phyloP scores from a whole-genome alignment of 2,329 filamentous ascomycete genomes.

The Zopfia rhizophila region DNA sequence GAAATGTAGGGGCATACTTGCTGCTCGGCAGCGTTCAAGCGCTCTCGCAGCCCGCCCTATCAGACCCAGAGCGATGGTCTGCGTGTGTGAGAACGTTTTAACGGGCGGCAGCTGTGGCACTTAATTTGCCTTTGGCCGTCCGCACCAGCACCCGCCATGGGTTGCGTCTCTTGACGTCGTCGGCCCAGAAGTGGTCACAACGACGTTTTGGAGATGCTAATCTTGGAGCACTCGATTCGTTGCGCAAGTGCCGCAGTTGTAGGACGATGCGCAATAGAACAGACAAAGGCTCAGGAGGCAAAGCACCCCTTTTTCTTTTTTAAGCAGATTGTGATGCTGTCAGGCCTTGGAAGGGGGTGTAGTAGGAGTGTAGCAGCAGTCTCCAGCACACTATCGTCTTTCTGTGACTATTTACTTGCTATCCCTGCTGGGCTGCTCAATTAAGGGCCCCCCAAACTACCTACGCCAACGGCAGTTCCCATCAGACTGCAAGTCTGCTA shows the following conservation, averaged over 20 bases:
- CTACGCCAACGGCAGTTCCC: constrained; percentile 49
- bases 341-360: constrained; percentile 3
- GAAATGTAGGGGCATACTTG: constrained; percentile 10
- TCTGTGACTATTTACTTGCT: constrained; percentile 24
- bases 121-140: constrained; percentile 32
- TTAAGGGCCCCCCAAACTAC: constrained; percentile 47
- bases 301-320: constrained; percentile 6
- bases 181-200: constrained; percentile 14
- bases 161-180: constrained; percentile 13
- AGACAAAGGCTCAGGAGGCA: constrained; percentile 6
- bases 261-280: constrained; percentile 7
- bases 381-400: constrained; percentile 17
- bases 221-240: constrained; percentile 14
- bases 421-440: constrained; percentile 32
- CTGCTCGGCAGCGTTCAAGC: constrained; percentile 8
- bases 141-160: constrained; percentile 34
- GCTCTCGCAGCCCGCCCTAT: constrained; percentile 24
- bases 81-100: constrained; percentile 38
- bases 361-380: constrained; percentile 7
- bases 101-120: constrained; percentile 31
- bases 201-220: constrained; percentile 3
- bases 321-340: constrained; percentile 4
- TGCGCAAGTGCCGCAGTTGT: constrained; percentile 3
- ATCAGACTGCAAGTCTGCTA: constrained; percentile 41
- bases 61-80: constrained; percentile 28